These are phyloP conservation scores for Macaranga tanarius DNA, from an alignment of 441 rosid species.

Conservation along the genomic window DNA sequence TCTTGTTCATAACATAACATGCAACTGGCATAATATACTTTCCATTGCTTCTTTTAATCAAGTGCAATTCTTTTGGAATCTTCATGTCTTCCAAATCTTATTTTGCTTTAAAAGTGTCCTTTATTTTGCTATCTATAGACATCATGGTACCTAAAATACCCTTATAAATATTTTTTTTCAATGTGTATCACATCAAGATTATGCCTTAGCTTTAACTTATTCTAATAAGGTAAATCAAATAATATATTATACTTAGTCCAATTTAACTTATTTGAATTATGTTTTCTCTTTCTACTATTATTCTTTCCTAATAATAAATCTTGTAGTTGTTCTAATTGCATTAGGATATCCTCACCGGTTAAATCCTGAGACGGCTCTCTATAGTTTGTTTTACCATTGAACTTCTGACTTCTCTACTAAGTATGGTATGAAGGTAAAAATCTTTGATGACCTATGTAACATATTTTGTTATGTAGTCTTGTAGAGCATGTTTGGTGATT, in stretches of 20 bases:
- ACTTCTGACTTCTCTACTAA: not conserved
- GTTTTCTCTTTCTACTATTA: not conserved
- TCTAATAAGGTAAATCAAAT: not conserved
- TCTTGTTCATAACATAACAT: not conserved
- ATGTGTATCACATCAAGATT: not conserved
- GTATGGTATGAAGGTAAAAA: not conserved
- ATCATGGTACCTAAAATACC: not conserved
- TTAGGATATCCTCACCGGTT: not conserved
- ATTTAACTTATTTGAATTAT: not conserved
- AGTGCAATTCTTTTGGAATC: not conserved
- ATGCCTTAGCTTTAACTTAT: not conserved
- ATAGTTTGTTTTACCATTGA: not conserved
- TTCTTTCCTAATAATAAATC: no score
- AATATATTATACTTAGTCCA: constrained; percentile 8
- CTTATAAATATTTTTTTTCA: not conserved
- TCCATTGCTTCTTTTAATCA: not conserved
- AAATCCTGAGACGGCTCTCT: not conserved
- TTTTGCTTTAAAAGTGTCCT: not conserved
- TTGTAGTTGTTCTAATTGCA: no score
- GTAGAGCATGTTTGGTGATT: not conserved
- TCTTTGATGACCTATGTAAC: constrained; percentile 16
- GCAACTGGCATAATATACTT: not conserved
- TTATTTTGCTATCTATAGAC: not conserved
- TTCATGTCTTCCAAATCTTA: not conserved
- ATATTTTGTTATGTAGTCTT: not conserved